phyloP scores from a whole-genome alignment of 371 early-diverging fungal species.

The Mucor indicus region DNA sequence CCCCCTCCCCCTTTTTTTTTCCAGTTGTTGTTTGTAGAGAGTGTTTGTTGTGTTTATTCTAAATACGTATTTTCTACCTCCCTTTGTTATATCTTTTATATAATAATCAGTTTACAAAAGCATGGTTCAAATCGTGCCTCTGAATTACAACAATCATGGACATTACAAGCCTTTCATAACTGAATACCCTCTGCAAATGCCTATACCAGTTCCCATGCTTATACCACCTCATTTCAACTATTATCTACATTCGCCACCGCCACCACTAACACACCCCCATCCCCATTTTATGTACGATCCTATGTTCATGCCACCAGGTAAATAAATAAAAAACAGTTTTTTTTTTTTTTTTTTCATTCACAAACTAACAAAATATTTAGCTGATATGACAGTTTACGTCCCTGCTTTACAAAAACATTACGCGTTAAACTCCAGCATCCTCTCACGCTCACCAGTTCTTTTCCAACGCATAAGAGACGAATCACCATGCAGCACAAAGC shows the following conservation, averaged over 20 bases:
- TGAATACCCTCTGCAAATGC: not conserved
- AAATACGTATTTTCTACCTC: too few species aligned
- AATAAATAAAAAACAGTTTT: too few species aligned
- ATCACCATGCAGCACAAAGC: slow-evolving; percentile 15
- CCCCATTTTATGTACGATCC: slow-evolving; percentile 8
- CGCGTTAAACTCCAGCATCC: not conserved
- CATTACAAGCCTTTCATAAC: not conserved
- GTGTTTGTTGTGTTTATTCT: too few species aligned
- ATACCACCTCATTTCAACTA: not conserved
- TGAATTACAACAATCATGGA: not conserved
- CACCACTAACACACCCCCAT: not conserved
- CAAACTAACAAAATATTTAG: not conserved
- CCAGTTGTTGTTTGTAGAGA: too few species aligned
- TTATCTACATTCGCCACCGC: not conserved
- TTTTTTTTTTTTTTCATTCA: not conserved
- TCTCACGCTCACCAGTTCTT: slow-evolving; percentile 31
- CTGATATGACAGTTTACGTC: too few species aligned
- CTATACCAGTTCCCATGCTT: too few species aligned
- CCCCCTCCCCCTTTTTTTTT: too few species aligned
- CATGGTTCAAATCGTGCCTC: not conserved
- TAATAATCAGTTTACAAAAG: too few species aligned
- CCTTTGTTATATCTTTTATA: too few species aligned
- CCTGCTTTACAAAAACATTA: too few species aligned
- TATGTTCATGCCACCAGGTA: too few species aligned
- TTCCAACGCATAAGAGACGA: slow-evolving; percentile 26